Percentiles rank a stretch among this genome's conserved stretches.
phyloP scores from a whole-genome alignment of 75 land plant genomes.

The Pinus tabuliformis region DNA sequence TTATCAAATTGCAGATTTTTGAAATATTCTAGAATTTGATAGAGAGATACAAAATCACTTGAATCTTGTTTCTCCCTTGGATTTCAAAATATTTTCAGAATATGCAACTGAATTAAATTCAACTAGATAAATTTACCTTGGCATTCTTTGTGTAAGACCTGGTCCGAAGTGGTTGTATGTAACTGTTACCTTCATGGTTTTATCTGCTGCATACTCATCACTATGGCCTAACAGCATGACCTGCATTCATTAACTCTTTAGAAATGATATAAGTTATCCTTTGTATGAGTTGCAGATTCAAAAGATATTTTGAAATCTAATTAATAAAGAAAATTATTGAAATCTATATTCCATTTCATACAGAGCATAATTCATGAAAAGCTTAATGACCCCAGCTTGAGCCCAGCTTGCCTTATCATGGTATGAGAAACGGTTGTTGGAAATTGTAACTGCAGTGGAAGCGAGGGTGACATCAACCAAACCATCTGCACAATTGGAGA shows the following conservation, averaged over 20 bases:
- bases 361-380: neutral
- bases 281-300: too few species aligned
- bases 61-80: too few species aligned
- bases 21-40: too few species aligned
- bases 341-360: too few species aligned
- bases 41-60: too few species aligned
- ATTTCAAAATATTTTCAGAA: too few species aligned
- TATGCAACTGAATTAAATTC: neutral
- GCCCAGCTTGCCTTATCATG: slow-evolving; percentile 42
- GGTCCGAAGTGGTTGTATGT: slow-evolving; percentile 38
- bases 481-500: slow-evolving; percentile 44
- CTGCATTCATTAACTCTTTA: neutral
- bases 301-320: too few species aligned
- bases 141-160: slow-evolving; percentile 34
- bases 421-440: slow-evolving; percentile 60
- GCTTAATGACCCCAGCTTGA: neutral
- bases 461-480: slow-evolving; percentile 57
- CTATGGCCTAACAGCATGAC: slow-evolving; percentile 12
- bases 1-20: too few species aligned
- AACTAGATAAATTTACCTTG: slow-evolving; percentile 14
- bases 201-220: slow-evolving; percentile 7
- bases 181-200: slow-evolving; percentile 25
- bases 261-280: neutral
- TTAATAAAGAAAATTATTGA: too few species aligned
- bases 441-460: slow-evolving; percentile 63